Conservation (phyloP, 129 eudicot genomes). For the Dittrichia graveolens region DNA sequence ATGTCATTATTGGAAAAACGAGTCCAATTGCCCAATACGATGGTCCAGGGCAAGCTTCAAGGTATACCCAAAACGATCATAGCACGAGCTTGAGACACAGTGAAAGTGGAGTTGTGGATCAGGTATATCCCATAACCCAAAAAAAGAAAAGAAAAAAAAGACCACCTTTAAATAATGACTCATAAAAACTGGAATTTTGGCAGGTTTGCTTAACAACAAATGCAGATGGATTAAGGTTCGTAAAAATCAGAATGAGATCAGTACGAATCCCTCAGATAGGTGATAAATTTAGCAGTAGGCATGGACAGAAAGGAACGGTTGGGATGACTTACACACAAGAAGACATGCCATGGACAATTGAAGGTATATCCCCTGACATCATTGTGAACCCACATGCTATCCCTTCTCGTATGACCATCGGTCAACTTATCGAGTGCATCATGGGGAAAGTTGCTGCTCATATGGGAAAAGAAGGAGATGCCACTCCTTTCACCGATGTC, state of each 20-base stretch:
- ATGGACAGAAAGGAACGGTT: conserved; percentile 58
- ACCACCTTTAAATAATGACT: no score
- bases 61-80: conserved; percentile 80
- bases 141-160: background rate
- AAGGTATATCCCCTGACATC: conserved; percentile 88
- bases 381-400: conserved; percentile 96
- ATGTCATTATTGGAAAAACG: conserved; percentile 95
- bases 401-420: conserved; percentile 96
- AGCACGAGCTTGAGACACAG: conserved; percentile 90
- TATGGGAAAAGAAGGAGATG: conserved; percentile 99
- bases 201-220: conserved; percentile 44
- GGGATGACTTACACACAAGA: conserved; percentile 90
- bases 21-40: conserved; percentile 82
- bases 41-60: conserved; percentile 74
- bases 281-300: conserved; percentile 64
- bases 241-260: conserved; percentile 56
- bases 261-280: conserved; percentile 51
- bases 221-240: conserved; percentile 63
- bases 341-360: conserved; percentile 97
- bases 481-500: conserved; percentile 79
- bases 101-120: conserved; percentile 98
- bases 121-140: conserved; percentile 35
- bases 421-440: conserved; percentile 93
- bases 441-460: conserved; percentile 99
- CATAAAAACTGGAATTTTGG: no score